phyloP scores from a whole-genome alignment of 2,329 filamentous ascomycete genomes.

The Aureobasidium zeae region DNA sequence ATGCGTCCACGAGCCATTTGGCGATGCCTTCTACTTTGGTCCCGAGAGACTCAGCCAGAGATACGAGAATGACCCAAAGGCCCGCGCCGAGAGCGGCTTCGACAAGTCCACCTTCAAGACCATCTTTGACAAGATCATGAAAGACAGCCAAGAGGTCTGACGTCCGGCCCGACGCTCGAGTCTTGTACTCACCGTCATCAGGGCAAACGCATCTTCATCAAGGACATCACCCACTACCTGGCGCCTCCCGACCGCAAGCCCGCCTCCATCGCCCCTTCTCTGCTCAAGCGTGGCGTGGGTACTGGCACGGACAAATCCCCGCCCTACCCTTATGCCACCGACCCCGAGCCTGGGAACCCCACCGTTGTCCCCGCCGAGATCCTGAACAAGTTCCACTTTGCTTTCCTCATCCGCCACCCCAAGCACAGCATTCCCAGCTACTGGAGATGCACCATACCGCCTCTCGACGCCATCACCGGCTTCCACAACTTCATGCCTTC shows the following conservation, averaged over 20 bases:
- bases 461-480: slow-evolving; percentile 69
- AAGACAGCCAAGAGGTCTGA: slow-evolving; percentile 64
- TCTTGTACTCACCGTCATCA: slow-evolving; percentile 40
- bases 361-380: slow-evolving; percentile 70
- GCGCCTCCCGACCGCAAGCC: slow-evolving; percentile 62
- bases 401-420: slow-evolving; percentile 96
- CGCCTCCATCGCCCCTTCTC: slow-evolving; percentile 67
- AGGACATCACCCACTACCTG: slow-evolving; percentile 93
- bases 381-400: slow-evolving; percentile 78
- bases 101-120: slow-evolving; percentile 61
- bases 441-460: slow-evolving; percentile 87
- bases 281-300: slow-evolving; percentile 48
- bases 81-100: slow-evolving; percentile 52
- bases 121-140: slow-evolving; percentile 67
- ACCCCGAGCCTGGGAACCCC: slow-evolving; percentile 62
- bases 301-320: slow-evolving; percentile 44
- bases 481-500: slow-evolving; percentile 79
- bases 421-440: slow-evolving; percentile 84
- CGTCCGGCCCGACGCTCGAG: not conserved
- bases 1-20: slow-evolving; percentile 91
- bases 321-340: slow-evolving; percentile 51
- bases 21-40: slow-evolving; percentile 92
- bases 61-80: slow-evolving; percentile 60
- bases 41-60: slow-evolving; percentile 76
- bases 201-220: slow-evolving; percentile 93